Conservation (phyloP, 345 rosid species). For the Microthlaspi erraticum region DNA sequence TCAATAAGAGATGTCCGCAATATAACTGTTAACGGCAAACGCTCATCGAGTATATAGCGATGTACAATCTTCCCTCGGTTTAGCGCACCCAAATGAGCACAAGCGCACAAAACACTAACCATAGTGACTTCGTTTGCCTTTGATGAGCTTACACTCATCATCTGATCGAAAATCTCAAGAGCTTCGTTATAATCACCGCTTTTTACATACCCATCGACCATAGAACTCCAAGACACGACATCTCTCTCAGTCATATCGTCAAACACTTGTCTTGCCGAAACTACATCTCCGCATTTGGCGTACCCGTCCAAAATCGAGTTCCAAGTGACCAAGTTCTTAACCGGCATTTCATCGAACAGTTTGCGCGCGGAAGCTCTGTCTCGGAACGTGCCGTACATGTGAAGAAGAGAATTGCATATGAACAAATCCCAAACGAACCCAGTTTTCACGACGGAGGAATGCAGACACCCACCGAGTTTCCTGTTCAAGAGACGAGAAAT, state of each 20-base stretch:
- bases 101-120: conserved; percentile 87
- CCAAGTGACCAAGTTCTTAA: conserved; percentile 75
- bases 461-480: conserved; percentile 53
- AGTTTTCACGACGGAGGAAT: conserved; percentile 50
- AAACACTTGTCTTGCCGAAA: conserved; percentile 58
- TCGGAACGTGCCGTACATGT: conserved; percentile 63
- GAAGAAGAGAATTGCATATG: conserved; percentile 67
- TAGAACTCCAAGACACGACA: conserved; percentile 85
- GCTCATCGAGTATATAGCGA: conserved; percentile 54
- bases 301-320: conserved; percentile 77
- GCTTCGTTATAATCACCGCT: conserved; percentile 63
- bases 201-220: conserved; percentile 87
- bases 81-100: conserved; percentile 82
- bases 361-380: conserved; percentile 56
- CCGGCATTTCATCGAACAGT: conserved; percentile 69
- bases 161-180: conserved; percentile 61
- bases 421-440: conserved; percentile 67
- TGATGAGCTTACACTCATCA: conserved; percentile 52
- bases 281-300: conserved; percentile 70
- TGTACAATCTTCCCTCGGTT: conserved; percentile 68
- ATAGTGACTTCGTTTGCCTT: conserved; percentile 83
- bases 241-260: conserved; percentile 66
- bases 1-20: conserved; percentile 79
- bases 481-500: conserved; percentile 57
- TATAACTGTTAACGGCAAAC: conserved; percentile 57